phyloP scores from a whole-genome alignment of 495 filamentous ascomycete species.

The Hypoxylon crocopeplum region DNA sequence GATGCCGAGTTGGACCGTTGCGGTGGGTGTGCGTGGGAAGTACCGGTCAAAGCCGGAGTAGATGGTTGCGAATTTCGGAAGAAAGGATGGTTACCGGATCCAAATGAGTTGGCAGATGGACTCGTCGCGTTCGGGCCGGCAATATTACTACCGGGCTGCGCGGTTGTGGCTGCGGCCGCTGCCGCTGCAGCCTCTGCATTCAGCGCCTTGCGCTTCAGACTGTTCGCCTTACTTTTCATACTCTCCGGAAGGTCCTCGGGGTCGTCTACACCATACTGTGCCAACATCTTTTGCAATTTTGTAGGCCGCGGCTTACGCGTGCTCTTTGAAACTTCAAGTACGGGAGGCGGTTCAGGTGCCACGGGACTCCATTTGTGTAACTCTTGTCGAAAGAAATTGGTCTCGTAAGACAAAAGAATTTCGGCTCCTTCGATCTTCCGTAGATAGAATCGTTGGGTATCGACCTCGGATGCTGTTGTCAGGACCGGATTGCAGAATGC shows the following conservation, averaged over 20 bases:
- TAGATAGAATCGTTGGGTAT: conserved; percentile 93
- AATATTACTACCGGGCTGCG: conserved; percentile 28
- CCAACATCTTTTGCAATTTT: conserved; percentile 96
- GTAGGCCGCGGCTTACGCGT: conserved; percentile 98
- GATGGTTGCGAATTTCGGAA: conserved; percentile 50
- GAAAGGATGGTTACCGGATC: conserved; percentile 41
- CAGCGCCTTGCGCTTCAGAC: conserved; percentile 62
- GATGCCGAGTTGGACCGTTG: conserved; percentile 40
- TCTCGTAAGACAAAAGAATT: conserved; percentile 89
- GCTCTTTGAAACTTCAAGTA: conserved; percentile 82
- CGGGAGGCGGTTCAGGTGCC: conserved; percentile 81
- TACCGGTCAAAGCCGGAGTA: conserved; percentile 46
- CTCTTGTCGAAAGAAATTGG: conserved; percentile 96
- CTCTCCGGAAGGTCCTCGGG: conserved; percentile 87
- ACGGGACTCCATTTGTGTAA: conserved; percentile 96
- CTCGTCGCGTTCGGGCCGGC: conserved; percentile 45
- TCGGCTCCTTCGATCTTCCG: conserved; percentile 98
- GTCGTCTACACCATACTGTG: conserved; percentile 80
- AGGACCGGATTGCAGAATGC: conserved; percentile 80
- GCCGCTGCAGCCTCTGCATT: conserved; percentile 52
- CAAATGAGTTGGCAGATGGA: conserved; percentile 44
- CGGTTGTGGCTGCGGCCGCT: conserved; percentile 43
- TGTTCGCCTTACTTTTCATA: conserved; percentile 76
- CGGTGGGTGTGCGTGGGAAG: conserved; percentile 44
- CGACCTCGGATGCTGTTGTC: conserved; percentile 82